Percentiles rank a stretch among this genome's conserved stretches.
Conservation (phyloP, 208 protist species). For the Leishmania arabica region DNA sequence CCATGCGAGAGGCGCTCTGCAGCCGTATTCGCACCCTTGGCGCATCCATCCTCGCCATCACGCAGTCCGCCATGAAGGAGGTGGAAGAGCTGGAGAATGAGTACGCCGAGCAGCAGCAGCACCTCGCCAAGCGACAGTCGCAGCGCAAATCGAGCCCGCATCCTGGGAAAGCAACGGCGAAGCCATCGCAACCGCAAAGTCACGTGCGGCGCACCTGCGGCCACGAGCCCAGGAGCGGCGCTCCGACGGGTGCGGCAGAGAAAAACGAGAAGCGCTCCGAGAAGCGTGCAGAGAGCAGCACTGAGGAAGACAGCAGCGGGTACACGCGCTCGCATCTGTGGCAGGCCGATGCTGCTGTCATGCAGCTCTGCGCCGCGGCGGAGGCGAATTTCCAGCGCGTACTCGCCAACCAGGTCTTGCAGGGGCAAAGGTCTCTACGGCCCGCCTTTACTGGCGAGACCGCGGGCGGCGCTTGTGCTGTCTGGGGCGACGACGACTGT, state of each 20-base stretch:
- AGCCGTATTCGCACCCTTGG: slow-evolving; percentile 45
- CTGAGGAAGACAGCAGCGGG: background rate
- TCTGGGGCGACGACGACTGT: background rate
- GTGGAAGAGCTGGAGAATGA: slow-evolving; percentile 17
- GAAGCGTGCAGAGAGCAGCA: too few species aligned
- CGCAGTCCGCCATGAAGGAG: slow-evolving; percentile 16
- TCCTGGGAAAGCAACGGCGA: background rate
- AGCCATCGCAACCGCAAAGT: background rate
- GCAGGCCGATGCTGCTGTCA: background rate
- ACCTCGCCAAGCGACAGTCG: background rate
- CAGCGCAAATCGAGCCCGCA: background rate
- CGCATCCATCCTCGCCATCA: slow-evolving; percentile 35
- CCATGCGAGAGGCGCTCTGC: slow-evolving; percentile 37
- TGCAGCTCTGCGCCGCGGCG: slow-evolving; percentile 4
- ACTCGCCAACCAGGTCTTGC: background rate
- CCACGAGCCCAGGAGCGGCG: background rate
- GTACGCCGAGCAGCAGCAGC: slow-evolving; percentile 2
- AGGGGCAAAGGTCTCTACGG: background rate
- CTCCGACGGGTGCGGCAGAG: background rate
- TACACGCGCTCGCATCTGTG: background rate
- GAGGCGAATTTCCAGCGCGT: slow-evolving; percentile 19
- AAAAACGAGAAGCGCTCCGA: background rate
- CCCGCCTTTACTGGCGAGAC: background rate
- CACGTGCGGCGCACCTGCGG: background rate
- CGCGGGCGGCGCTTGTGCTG: background rate